A percentile compares a stretch with the other conserved stretches of the same genome.
phyloP scores from a whole-genome alignment of 495 filamentous ascomycete species.

The Talaromyces proteolyticus region DNA sequence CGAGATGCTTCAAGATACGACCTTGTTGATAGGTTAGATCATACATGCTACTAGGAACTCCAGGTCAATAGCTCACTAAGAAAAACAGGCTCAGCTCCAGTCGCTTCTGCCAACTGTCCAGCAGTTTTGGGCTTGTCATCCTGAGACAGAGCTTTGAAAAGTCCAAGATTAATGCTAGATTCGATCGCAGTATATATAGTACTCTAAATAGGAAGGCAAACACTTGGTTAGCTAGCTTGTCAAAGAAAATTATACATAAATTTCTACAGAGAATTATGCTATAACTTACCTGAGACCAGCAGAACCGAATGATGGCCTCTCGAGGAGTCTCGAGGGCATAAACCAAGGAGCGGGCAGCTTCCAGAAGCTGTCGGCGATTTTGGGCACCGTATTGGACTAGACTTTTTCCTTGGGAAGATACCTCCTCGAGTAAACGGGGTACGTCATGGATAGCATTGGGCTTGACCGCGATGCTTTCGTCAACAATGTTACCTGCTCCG shows the following conservation, averaged over 20 bases:
- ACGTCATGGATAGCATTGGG: constrained; percentile 20
- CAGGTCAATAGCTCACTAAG: constrained; percentile 16
- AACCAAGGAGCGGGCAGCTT: constrained; percentile 22
- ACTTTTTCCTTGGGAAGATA: constrained; percentile 13
- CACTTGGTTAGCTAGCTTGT: not conserved
- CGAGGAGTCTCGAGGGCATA: constrained; percentile 33
- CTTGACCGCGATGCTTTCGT: constrained; percentile 14
- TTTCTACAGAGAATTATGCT: no score
- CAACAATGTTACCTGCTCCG: constrained; percentile 4
- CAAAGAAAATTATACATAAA: not conserved
- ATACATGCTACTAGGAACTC: not conserved
- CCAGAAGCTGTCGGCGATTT: constrained; percentile 20
- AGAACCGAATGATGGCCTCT: constrained; percentile 33
- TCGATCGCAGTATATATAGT: constrained; percentile 26
- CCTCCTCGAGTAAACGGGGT: constrained; percentile 17
- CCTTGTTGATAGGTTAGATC: constrained; percentile 12
- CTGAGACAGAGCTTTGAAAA: constrained; percentile 27
- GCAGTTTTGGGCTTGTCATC: constrained; percentile 26
- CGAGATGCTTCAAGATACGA: constrained; percentile 19
- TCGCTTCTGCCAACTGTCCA: constrained; percentile 21
- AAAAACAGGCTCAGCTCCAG: constrained; percentile 20
- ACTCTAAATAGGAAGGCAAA: constrained; percentile 4
- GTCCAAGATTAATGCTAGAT: constrained; percentile 22
- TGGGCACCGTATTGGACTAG: constrained; percentile 11
- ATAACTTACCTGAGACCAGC: constrained; percentile 33